phyloP scores from a whole-genome alignment of 192 early-diverging fungal genomes.

The Tieghemiomyces parasiticus region DNA sequence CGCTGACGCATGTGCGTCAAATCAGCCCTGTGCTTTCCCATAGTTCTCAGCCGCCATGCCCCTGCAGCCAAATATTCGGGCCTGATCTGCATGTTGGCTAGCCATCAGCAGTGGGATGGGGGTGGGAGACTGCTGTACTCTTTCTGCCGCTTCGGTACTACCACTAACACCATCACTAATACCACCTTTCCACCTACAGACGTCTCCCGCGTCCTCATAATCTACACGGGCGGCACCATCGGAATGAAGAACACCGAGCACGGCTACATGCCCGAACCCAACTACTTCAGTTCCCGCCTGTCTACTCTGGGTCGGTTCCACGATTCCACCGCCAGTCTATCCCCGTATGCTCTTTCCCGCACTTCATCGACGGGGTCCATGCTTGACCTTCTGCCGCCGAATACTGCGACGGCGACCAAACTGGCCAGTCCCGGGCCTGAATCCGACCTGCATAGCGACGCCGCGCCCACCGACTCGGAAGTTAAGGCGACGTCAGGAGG shows the following conservation, averaged over 20 bases:
- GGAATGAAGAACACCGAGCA: constrained; percentile 67
- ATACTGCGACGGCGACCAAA: too few species aligned
- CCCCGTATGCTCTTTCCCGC: constrained; percentile 1
- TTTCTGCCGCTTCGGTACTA: not conserved
- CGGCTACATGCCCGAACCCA: constrained; percentile 61
- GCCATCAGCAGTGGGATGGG: not conserved
- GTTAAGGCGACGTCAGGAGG: too few species aligned
- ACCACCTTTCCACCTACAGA: constrained; percentile 22
- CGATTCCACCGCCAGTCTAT: constrained; percentile 34
- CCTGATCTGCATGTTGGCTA: not conserved
- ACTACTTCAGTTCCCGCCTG: constrained; percentile 68
- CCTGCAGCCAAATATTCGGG: not conserved
- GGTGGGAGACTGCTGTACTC: not conserved
- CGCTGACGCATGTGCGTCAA: not conserved
- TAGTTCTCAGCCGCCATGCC: not conserved
- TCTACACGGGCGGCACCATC: constrained; percentile 94
- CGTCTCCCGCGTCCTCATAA: constrained; percentile 66
- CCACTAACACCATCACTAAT: too few species aligned
- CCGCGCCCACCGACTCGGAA: too few species aligned
- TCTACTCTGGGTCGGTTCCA: constrained; percentile 70
- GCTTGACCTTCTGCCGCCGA: not conserved
- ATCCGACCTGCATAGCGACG: too few species aligned
- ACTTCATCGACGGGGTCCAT: constrained; percentile 2
- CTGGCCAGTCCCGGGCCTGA: too few species aligned
- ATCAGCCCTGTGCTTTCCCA: not conserved